These are phyloP conservation scores for Aspergillus novoparasiticus DNA, from an alignment of 2,329 filamentous ascomycete species.

Conservation along the genomic window DNA sequence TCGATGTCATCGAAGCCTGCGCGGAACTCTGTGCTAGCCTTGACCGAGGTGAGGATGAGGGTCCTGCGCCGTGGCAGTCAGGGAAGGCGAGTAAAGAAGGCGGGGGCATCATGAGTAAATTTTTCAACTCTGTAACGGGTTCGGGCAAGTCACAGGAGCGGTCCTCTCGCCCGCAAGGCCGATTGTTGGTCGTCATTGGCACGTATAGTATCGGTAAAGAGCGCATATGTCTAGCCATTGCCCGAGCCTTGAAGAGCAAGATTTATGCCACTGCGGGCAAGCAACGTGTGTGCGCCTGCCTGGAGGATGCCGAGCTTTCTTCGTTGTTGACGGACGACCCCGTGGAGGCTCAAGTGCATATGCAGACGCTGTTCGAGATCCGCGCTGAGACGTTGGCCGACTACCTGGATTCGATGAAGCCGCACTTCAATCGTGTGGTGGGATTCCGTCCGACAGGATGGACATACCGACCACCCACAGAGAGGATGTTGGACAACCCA, in stretches of 20 bases:
- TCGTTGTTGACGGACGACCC: conserved; percentile 78
- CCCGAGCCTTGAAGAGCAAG: conserved; percentile 79
- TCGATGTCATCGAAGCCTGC: conserved; percentile 83
- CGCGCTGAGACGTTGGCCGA: conserved; percentile 86
- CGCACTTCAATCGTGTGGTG: conserved; percentile 81
- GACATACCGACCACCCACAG: conserved; percentile 78
- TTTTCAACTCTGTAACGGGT: conserved; percentile 54
- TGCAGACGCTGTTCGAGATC: conserved; percentile 95
- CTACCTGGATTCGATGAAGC: conserved; percentile 78
- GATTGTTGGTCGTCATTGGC: conserved; percentile 87
- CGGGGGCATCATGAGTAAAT: conserved; percentile 64
- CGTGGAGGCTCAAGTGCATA: conserved; percentile 87
- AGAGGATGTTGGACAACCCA: conserved; percentile 64
- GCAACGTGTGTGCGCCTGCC: conserved; percentile 77
- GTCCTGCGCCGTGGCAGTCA: conserved; percentile 42
- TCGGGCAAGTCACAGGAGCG: conserved; percentile 25
- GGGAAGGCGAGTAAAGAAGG: conserved; percentile 36
- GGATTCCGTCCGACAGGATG: conserved; percentile 93
- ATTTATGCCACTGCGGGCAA: conserved; percentile 87
- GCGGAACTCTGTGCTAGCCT: conserved; percentile 83
- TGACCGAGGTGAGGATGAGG: conserved; percentile 68
- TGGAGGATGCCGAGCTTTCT: conserved; percentile 82
- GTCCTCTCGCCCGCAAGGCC: conserved; percentile 54
- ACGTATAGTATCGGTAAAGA: conserved; percentile 99
- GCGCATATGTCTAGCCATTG: conserved; percentile 90